These are phyloP conservation scores for Arthrobotrys conoides DNA, from an alignment of 2,329 filamentous ascomycete genomes.

Conservation along the genomic window DNA sequence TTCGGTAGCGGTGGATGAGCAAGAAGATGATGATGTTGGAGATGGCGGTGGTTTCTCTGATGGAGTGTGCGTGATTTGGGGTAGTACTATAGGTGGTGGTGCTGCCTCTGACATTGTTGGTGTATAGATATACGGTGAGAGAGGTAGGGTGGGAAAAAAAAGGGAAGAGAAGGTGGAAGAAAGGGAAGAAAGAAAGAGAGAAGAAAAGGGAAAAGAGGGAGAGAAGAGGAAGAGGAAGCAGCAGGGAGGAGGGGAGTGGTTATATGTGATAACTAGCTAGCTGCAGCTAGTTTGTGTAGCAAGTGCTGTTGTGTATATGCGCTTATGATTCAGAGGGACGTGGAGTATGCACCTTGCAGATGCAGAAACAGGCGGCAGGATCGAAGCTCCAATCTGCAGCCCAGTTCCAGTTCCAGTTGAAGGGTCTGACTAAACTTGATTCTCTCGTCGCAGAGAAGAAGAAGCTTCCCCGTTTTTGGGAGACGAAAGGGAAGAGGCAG, in stretches of 20 bases:
- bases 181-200: slow-evolving; percentile 5
- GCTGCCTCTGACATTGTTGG: slow-evolving; percentile 55
- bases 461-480: slow-evolving; percentile 27
- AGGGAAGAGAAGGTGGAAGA: neutral
- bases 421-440: slow-evolving; percentile 24
- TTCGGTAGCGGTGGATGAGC: slow-evolving; percentile 54
- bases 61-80: slow-evolving; percentile 50
- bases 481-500: slow-evolving; percentile 36
- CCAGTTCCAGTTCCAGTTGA: slow-evolving; percentile 18
- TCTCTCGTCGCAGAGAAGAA: slow-evolving; percentile 6
- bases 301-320: slow-evolving; percentile 46
- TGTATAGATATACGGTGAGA: slow-evolving; percentile 16
- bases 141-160: slow-evolving; percentile 4
- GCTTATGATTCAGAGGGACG: slow-evolving; percentile 55
- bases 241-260: slow-evolving; percentile 29
- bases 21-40: slow-evolving; percentile 29
- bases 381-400: slow-evolving; percentile 43
- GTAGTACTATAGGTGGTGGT: slow-evolving; percentile 44
- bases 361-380: slow-evolving; percentile 41
- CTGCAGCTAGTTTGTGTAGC: neutral
- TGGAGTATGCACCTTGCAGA: slow-evolving; percentile 42
- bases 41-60: slow-evolving; percentile 39
- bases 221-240: neutral
- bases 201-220: slow-evolving; percentile 15
- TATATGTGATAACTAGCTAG: slow-evolving; percentile 44